Base-by-base conservation (phyloP, 2,329 filamentous ascomycete genomes). In the Colletotrichum lindemuthianum region DNA sequence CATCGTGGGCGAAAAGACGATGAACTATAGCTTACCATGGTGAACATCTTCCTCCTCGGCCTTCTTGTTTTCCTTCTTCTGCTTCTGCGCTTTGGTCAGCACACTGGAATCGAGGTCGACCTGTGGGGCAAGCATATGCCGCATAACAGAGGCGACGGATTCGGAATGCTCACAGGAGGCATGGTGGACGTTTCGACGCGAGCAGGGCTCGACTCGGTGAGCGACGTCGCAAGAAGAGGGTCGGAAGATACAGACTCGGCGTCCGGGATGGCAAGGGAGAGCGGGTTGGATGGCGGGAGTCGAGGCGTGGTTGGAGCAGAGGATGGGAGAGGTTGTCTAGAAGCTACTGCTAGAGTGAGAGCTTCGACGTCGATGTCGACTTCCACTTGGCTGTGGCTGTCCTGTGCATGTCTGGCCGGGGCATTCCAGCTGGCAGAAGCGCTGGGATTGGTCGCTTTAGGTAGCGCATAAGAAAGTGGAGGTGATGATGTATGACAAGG, bases 101-200 rank as follows among this genome's bases (percentile, higher is more conserved):
- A 57, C 60, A 54, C 54, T 54, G 40, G 40, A 48, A 56, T 58
- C 57, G 52, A 57, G 56, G 57, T 51, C 43, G 54, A 37, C 9
- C 9, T 49, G 54, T 53, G 65, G 58, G 63, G 53, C 53, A 57
- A 44, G 55, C 54, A 52, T 60, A 53, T 59, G 51, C 65, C 55
- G 60, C 60, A 60, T 43, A 43, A 63, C 47, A 63, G 47, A 56
- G 37, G 63, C 45, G n/a, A 45, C 49, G 37, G 37, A 43, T 69
- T 67, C 48, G 58, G 52, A 41, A 65, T 75, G 79, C 84, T 79
- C 84, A 87, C 84, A 72, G 84, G 79, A 79, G 84, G 80, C 84
- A 87, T 87, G 71, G 78, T 84, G 79, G 75, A 72, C 72, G 76
- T 72, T 70, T 71, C 67, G 66, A 71, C 69, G 34, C 69, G 68